Percentiles rank a stretch among this genome's conserved stretches.
These are phyloP conservation scores for Chimonanthus praecox DNA, from an alignment of 164 flowering plant genomes.

Conservation along the genomic window DNA sequence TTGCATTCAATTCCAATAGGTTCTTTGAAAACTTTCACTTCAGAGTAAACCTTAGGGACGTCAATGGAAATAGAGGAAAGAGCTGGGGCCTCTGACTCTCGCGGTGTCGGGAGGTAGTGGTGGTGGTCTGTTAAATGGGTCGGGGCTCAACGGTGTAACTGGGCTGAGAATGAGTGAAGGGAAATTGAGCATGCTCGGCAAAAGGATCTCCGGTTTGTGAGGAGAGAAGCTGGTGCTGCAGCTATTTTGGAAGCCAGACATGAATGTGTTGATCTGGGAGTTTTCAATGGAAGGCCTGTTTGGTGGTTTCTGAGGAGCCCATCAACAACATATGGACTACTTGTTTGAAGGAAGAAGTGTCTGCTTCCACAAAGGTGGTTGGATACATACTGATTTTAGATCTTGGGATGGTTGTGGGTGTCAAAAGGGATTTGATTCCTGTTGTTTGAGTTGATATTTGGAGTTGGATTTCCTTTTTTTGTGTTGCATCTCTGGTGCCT, in stretches of 20 bases:
- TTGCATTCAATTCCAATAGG: too few relatives aligned
- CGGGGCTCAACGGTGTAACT: constrained; percentile 70
- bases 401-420: constrained; percentile 57
- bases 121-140: constrained; percentile 48
- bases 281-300: constrained; percentile 26
- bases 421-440: constrained; percentile 24
- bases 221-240: constrained; percentile 37
- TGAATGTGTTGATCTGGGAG: constrained; percentile 51
- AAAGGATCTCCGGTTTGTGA: constrained; percentile 56
- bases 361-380: constrained; percentile 90
- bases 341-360: constrained; percentile 82
- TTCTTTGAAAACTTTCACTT: too few relatives aligned
- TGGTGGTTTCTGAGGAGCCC: constrained; percentile 55
- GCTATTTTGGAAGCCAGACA: constrained; percentile 22
- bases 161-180: constrained; percentile 83
- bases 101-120: constrained; percentile 61
- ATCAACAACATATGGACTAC: constrained; percentile 86
- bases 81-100: constrained; percentile 68
- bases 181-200: constrained; percentile 79
- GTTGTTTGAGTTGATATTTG: constrained; percentile 12
- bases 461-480: constrained; percentile 23
- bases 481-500: too few relatives aligned
- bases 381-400: constrained; percentile 73
- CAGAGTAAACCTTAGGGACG: too few relatives aligned
- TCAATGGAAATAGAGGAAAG: constrained; percentile 63